Base-by-base conservation (phyloP, 306 rosid species). In the Carpinus fangiana region DNA sequence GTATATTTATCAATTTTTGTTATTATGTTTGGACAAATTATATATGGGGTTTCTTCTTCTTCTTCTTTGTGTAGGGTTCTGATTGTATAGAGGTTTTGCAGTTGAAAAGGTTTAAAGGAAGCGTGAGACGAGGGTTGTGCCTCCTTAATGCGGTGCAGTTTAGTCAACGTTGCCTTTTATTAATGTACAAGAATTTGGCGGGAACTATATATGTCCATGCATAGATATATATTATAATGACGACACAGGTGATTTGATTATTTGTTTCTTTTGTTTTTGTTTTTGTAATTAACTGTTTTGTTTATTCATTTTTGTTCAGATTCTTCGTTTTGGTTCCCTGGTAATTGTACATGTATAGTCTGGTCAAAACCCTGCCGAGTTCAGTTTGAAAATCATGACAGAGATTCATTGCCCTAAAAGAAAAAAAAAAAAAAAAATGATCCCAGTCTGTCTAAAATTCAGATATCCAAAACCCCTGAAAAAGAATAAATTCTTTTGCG, bases 41-140 rank as follows among this genome's bases (percentile, higher is more conserved):
- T 23, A 23, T 23, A 23, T 34, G 21, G 23, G 70, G 43, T 41
- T 66, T 41, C 50, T 10, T 4, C 71, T 41, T 66, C 20, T 18
- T 38, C 28, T 41, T 66, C 72, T 46, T 28, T 26, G n/a, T 51
- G 4, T 52, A 57, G 76, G 71, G 69, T 76, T 65, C 76, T 13
- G 14, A 72, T 50, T 20, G 12, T 52, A 62, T 8, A 26, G 2
- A 21, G 45, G 43, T 51, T 73, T 36, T 28, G 46, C 20, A 79
- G 74, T 76, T 43, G 74, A 84, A 69, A 41, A 59, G 77, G 72
- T 78, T 68, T 72, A 6, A 79, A 84, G 86, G 78, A 78, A 75
- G 85, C 86, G 86, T 90, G 80, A 84, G 89, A 86, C 81, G 91
- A 78, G 92, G 91, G 91, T 71, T 83, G 26, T 93, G 97, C 92